A percentile compares a stretch with the other conserved stretches of the same genome.
Conservation (phyloP, 2,329 filamentous ascomycete genomes). For the Penicillium sp. region DNA sequence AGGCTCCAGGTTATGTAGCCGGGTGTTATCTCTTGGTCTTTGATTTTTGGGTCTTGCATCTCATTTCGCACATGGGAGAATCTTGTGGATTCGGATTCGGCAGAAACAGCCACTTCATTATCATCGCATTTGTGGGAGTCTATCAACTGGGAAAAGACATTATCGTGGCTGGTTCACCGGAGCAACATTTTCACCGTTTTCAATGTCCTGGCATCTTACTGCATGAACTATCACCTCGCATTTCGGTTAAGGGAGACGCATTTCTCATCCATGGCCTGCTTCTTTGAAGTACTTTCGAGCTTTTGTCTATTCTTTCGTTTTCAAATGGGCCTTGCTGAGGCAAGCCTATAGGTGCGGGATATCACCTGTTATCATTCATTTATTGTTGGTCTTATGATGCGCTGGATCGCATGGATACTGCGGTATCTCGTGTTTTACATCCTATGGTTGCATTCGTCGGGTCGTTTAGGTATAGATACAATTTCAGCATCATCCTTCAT, state of each 20-base stretch:
- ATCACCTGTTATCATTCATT: slow-evolving; percentile 8
- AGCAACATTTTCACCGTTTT: slow-evolving; percentile 3
- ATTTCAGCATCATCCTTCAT: neutral
- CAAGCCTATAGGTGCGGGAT: slow-evolving; percentile 3
- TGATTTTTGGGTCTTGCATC: slow-evolving; percentile 3
- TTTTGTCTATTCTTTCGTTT: neutral
- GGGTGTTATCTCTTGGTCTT: slow-evolving; percentile 6
- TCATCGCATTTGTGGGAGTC: slow-evolving; percentile 24
- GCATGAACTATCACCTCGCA: slow-evolving; percentile 14
- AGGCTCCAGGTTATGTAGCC: slow-evolving; percentile 1
- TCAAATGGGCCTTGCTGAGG: neutral
- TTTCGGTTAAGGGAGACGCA: slow-evolving; percentile 9
- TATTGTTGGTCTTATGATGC: slow-evolving; percentile 11
- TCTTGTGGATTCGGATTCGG: slow-evolving; percentile 8
- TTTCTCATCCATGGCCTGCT: too few relatives aligned
- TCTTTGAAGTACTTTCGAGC: too few relatives aligned
- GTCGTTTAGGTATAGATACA: neutral
- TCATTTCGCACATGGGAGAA: slow-evolving; percentile 9
- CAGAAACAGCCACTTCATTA: slow-evolving; percentile 8
- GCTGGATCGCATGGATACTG: slow-evolving; percentile 14
- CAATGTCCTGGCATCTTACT: slow-evolving; percentile 8
- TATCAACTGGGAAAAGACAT: slow-evolving; percentile 13
- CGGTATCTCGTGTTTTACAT: slow-evolving; percentile 1
- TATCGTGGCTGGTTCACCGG: slow-evolving; percentile 21
- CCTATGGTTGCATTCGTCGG: slow-evolving; percentile 1